Conservation (phyloP, 129 eudicot genomes). For the Saposhnikovia divaricata region DNA sequence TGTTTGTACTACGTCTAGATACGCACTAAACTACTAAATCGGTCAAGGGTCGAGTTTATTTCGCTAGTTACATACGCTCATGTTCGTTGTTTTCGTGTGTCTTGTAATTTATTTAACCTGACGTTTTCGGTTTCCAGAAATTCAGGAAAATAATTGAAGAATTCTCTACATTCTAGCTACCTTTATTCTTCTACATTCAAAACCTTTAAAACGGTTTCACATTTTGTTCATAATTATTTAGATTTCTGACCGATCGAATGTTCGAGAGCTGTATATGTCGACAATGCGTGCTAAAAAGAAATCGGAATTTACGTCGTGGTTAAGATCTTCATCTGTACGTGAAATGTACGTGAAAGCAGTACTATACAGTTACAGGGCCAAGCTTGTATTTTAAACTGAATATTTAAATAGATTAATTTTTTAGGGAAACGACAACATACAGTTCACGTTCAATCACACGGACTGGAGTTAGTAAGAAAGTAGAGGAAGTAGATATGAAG, state of each 20-base stretch:
- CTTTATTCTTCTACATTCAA: background rate
- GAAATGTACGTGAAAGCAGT: background rate
- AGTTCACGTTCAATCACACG: background rate
- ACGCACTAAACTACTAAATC: background rate
- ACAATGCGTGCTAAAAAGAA: too few species aligned
- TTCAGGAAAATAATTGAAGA: background rate
- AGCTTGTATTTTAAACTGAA: background rate
- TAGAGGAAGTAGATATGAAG: background rate
- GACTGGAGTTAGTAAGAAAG: background rate
- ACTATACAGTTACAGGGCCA: background rate
- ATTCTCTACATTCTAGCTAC: background rate
- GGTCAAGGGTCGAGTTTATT: background rate
- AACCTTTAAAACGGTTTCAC: too few species aligned
- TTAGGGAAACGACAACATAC: background rate
- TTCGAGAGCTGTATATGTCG: too few species aligned
- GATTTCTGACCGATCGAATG: too few species aligned
- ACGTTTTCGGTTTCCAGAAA: background rate
- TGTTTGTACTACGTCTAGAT: background rate
- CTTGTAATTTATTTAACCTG: background rate
- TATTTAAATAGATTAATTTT: background rate
- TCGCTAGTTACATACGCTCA: background rate
- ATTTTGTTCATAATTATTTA: too few species aligned
- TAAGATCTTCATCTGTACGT: background rate
- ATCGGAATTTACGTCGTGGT: background rate
- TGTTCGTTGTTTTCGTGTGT: background rate